Evolutionary conservation across 176 grass and related monocot species (phyloP), one percentile per base, ranked within the genome.

Genomic region (Pontederia crassipes): DNA sequence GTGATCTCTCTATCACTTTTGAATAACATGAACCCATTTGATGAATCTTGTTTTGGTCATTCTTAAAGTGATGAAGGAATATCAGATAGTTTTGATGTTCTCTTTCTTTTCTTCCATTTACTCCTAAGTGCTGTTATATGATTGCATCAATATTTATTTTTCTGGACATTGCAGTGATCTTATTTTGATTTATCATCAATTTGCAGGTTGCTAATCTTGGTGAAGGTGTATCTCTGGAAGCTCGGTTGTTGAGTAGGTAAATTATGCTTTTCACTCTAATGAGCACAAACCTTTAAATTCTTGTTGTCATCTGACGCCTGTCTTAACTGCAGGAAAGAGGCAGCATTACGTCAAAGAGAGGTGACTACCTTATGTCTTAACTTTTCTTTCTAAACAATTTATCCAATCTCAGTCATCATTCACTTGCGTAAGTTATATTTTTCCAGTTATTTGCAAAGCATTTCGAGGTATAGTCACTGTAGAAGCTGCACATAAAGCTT

Each of bases 151-250:
- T 10, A 29, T 12, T 28, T 28, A 12, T 58, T 12, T 24, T 10
- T 10, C 8, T 11, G 12, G 10, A 28, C 5, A 10, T 58, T 58
- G 28, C 12, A 18, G 27, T 29, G 56, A 28, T 28, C 18, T 29
- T 58, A 27, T 3, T 11, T 12, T 59, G 28, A 27, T 70, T 72
- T 73, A 40, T 55, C 71, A 1, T 45, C 26, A 74, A 68, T 67
- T 67, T 77, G 29, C 51, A 97, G 93, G 84, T 97, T 71, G 84
- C 87, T 67, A 85, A 77, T 74, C 79, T 88, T 58, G 87, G 93
- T 55, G 79, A 97, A 90, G 87, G 93, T 48, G 71, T 83, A 70
- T 97, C 93, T 79, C 78, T 97, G 81, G 93, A 97, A 67, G 87
- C 83, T 67, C 89, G 89, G 51, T 74, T 91, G 64, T 73, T 97